Conservation (phyloP, 1,139 yeast species). For the Kodamaea plutei region DNA sequence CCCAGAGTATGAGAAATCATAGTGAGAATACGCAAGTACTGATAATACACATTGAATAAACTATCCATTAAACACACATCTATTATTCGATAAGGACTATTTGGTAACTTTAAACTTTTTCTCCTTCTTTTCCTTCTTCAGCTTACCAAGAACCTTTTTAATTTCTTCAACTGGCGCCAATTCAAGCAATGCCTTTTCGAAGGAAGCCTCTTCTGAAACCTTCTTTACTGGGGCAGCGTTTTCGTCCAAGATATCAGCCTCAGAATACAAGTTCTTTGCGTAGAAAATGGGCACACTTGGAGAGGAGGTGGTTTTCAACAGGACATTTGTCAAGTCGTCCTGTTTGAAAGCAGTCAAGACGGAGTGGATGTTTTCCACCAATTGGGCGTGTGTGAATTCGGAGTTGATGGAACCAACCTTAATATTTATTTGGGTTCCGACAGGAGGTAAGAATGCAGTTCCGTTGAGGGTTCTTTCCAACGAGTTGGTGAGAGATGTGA, state of each 20-base stretch:
- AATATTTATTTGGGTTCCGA: constrained; percentile 65
- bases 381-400: constrained; percentile 22
- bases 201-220: constrained; percentile 41
- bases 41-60: neutral
- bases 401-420: constrained; percentile 61
- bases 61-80: neutral
- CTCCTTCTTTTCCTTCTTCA: neutral
- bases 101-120: neutral
- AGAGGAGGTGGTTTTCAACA: constrained; percentile 65
- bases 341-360: constrained; percentile 49
- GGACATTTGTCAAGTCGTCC: constrained; percentile 50
- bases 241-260: constrained; percentile 25
- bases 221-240: constrained; percentile 22
- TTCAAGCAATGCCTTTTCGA: constrained; percentile 77
- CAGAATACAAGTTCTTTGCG: constrained; percentile 53
- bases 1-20: neutral
- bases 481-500: constrained; percentile 54
- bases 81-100: too few relatives aligned
- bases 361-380: constrained; percentile 53
- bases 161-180: constrained; percentile 71
- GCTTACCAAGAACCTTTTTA: constrained; percentile 35
- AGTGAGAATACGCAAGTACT: neutral
- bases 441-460: constrained; percentile 65
- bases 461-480: constrained; percentile 56
- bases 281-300: constrained; percentile 84